Evolutionary conservation across 2,329 filamentous ascomycete genomes (phyloP), one percentile per base, ranked within the genome.

Genomic region (Colletotrichum acutatum): DNA sequence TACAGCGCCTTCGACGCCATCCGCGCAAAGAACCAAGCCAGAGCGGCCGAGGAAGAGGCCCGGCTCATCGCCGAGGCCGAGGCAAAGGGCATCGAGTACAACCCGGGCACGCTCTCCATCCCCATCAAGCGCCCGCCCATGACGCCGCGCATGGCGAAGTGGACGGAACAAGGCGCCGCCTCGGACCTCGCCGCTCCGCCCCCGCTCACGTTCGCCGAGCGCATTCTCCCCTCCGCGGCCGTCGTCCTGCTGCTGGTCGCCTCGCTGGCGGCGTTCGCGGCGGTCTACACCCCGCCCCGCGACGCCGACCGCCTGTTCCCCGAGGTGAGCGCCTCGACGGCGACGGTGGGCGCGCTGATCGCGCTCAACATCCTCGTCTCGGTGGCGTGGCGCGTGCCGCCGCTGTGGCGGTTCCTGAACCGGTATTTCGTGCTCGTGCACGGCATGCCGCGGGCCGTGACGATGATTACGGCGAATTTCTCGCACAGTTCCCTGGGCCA

Each of bases 401-500:
- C 90, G 1, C 77, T 91, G 34, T 96, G 92, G 91, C 82, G 83
- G 14, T 64, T 90, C 19, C 82, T 95, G 76, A 95, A 94, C 82
- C 89, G 86, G 74, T 92, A 92, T 83, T 91, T 94, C 82, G 84
- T 93, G 53, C 80, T 92, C 46, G 84, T 91, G 9, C 87, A 92
- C 7, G 92, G 90, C 7, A 90, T 90, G 64, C 92, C 93, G 9
- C 87, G 87, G 74, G 87, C 92, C 4, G 71, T 90, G 24, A 88
- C 89, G 74, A 81, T 94, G 74, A 78, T 96, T 32, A 89, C 90
- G 42, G 90, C 90, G 76, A 84, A 90, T 62, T 94, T 95, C 83
- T 93, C 91, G 24, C 94, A 97, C 83, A 89, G 93, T 66, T 83
- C 81, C 3, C 75, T 91, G 22, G 78, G 81, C 59, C 94, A 97